Evolutionary conservation across 2,329 filamentous ascomycete genomes (phyloP), one percentile per base, ranked within the genome.

Genomic region (Beauveria scarabaeidicola): DNA sequence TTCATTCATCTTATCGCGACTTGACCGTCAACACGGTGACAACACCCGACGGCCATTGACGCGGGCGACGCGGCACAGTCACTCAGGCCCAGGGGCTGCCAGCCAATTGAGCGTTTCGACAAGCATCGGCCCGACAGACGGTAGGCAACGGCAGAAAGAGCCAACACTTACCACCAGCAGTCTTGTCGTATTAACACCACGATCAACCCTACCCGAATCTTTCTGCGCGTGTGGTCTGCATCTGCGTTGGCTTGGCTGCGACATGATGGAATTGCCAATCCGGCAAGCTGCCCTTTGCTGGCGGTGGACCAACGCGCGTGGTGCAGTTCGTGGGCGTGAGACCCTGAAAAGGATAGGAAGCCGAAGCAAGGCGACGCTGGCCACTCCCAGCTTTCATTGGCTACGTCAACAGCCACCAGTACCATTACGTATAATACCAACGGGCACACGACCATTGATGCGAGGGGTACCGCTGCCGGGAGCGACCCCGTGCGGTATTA

Each of bases 291-390:
- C 38, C 25, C 11, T 21, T 9, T 23, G 55, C 15, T 58, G 55
- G 27, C 44, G 54, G 44, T 43, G 36, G 55, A 48, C 38, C 38
- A 44, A 19, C 32, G 13, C 10, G 7, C 6, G 32, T 13, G 17
- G 21, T 29, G 32, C 21, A 41, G 44, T 43, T 54, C 5, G 53
- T 21, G 21, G 44, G 32, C 44, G 23, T 2, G 8, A 21, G 32
- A 46, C 54, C 17, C 41, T 48, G 44, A 29, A 41, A 17, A 27
- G 11, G 23, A 29, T 23, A 19, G 40, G 46, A 51, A 27, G 46
- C 54, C 55, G 55, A 58, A 52, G 55, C 55, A 58, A 58, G 55
- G 55, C 55, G 55, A 58, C 38, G 47, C 55, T 58, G 55, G 43
- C 55, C 55, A 57, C 44, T 13, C 17, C 44, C 19, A 47, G 32